phyloP scores from a whole-genome alignment of 306 rosid species.

The Begonia loranthoides region DNA sequence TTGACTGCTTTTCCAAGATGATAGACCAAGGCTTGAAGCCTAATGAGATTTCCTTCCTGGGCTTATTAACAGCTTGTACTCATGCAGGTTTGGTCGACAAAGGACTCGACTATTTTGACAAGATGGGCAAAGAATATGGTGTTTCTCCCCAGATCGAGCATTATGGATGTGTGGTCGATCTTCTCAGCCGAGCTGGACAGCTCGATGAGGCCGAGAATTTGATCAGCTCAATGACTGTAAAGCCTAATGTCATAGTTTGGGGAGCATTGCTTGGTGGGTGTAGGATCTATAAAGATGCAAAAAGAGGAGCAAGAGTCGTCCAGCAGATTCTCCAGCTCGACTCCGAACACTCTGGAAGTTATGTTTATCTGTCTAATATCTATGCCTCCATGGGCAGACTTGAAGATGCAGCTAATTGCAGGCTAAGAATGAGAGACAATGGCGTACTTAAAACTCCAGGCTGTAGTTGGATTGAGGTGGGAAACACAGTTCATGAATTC shows the following conservation, averaged over 20 bases:
- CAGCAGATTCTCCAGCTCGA: slow-evolving; percentile 19
- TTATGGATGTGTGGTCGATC: slow-evolving; percentile 27
- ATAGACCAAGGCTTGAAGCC: slow-evolving; percentile 15
- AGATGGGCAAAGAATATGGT: slow-evolving; percentile 16
- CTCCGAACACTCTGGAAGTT: slow-evolving; percentile 27
- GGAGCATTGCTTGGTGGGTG: slow-evolving; percentile 31
- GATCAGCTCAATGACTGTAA: slow-evolving; percentile 18
- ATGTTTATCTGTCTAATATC: slow-evolving; percentile 23
- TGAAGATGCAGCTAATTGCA: slow-evolving; percentile 24
- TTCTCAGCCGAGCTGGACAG: slow-evolving; percentile 24
- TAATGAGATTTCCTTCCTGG: slow-evolving; percentile 26
- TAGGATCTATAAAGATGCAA: slow-evolving; percentile 16
- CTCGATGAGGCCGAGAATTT: slow-evolving; percentile 23
- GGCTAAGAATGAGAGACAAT: slow-evolving; percentile 21
- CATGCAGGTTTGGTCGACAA: slow-evolving; percentile 23
- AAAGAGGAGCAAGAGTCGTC: slow-evolving; percentile 18
- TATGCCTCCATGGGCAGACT: slow-evolving; percentile 23
- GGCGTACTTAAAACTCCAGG: slow-evolving; percentile 16
- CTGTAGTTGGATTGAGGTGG: slow-evolving; percentile 23
- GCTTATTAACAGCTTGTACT: slow-evolving; percentile 25
- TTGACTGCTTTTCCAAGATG: slow-evolving; percentile 16
- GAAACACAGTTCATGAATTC: slow-evolving; percentile 22
- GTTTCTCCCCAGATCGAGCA: slow-evolving; percentile 23
- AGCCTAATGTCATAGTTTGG: slow-evolving; percentile 30
- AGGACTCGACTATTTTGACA: slow-evolving; percentile 18